phyloP scores from a whole-genome alignment of 176 grass and related monocot species.

The Carex myosuroides region DNA sequence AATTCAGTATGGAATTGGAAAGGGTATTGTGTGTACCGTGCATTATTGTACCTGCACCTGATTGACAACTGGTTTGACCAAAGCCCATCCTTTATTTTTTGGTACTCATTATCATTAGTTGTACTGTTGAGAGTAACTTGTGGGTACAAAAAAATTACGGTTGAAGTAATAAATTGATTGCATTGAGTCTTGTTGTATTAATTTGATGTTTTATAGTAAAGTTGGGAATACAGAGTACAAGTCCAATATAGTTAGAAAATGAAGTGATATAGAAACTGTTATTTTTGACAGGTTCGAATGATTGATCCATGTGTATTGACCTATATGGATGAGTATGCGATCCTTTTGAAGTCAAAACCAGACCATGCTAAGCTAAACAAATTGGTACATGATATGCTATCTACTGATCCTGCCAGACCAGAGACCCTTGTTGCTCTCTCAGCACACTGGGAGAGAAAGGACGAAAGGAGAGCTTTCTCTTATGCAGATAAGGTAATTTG shows the following conservation, averaged over 20 bases:
- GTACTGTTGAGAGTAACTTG: not conserved
- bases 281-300: slow-evolving; percentile 50
- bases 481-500: slow-evolving; percentile 78
- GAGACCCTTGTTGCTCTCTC: slow-evolving; percentile 88
- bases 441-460: slow-evolving; percentile 93
- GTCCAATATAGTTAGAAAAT: not conserved
- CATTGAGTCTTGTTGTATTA: not conserved
- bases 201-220: not conserved
- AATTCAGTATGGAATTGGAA: not conserved
- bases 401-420: slow-evolving; percentile 79
- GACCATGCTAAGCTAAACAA: slow-evolving; percentile 85
- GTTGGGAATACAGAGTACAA: not conserved
- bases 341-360: slow-evolving; percentile 78
- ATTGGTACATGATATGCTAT: slow-evolving; percentile 89
- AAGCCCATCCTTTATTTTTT: not conserved
- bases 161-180: not conserved
- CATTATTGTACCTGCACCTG: not conserved
- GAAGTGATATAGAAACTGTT: not conserved
- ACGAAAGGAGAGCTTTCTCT: slow-evolving; percentile 69
- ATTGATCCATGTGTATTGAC: slow-evolving; percentile 76
- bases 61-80: not conserved
- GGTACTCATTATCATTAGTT: not conserved
- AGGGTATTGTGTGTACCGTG: not conserved
- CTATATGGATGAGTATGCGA: slow-evolving; percentile 99
- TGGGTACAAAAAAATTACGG: not conserved